phyloP scores from a whole-genome alignment of 352 stramenopile species.

The Phytophthora pluvialis region DNA sequence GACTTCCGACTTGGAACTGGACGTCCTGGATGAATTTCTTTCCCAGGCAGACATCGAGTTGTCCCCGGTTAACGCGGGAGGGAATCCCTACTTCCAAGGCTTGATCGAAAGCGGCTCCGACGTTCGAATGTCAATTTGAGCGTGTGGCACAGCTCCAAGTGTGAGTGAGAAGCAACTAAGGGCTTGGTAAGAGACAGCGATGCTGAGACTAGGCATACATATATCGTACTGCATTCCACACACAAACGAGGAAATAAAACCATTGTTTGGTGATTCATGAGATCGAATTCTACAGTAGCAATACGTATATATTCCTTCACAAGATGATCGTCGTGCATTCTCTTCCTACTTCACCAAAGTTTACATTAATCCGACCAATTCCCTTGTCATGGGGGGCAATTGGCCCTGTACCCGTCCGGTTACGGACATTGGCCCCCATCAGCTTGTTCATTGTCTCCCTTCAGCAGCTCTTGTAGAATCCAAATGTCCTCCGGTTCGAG shows the following conservation, averaged over 20 bases:
- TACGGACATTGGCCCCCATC: not conserved
- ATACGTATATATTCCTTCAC: no score
- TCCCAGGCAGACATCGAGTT: slow-evolving; percentile 30
- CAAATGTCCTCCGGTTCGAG: slow-evolving; percentile 22
- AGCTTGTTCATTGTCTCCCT: not conserved
- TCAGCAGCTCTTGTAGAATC: slow-evolving; percentile 21
- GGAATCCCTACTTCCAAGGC: not conserved
- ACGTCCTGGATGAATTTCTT: slow-evolving; percentile 38
- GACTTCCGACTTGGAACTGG: slow-evolving; percentile 16
- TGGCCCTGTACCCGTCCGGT: no score
- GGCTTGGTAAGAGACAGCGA: no score
- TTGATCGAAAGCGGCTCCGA: not conserved
- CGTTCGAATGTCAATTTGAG: slow-evolving; percentile 1
- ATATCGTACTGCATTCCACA: no score
- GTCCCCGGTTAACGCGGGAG: not conserved
- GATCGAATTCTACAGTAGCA: no score
- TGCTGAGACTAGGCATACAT: no score
- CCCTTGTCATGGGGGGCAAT: no score
- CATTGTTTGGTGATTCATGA: no score
- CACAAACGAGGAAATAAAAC: no score
- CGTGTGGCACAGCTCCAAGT: not conserved
- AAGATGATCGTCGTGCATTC: no score
- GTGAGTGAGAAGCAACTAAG: not conserved
- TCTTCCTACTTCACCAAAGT: no score
- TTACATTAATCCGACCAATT: no score